phyloP scores from a whole-genome alignment of 2,329 filamentous ascomycete genomes.

The Calonectria honghensis region DNA sequence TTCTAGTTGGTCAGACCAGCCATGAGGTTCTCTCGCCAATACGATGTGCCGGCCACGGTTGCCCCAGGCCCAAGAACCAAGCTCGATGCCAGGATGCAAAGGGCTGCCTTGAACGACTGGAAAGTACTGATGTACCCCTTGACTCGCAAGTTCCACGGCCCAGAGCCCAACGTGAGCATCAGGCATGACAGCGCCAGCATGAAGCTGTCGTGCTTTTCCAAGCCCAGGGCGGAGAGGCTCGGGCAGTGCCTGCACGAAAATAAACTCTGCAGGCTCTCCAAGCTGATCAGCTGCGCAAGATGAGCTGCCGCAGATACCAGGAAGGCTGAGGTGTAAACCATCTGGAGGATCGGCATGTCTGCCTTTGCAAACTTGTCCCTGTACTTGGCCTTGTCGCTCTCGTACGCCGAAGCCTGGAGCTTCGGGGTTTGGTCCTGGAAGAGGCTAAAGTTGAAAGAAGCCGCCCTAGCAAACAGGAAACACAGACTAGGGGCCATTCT shows the following conservation, averaged over 20 bases:
- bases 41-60: constrained; percentile 13
- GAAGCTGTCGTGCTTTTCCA: not conserved
- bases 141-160: not conserved
- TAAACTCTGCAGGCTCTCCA: not conserved
- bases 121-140: not conserved
- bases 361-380: constrained; percentile 3
- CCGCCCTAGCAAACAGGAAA: not conserved
- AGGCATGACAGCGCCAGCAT: constrained; percentile 5
- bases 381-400: constrained; percentile 1
- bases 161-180: constrained; percentile 6
- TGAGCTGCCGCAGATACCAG: not conserved
- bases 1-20: constrained; percentile 2
- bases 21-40: constrained; percentile 12
- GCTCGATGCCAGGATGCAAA: constrained; percentile 2
- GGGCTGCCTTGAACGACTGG: not conserved
- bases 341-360: not conserved
- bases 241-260: not conserved
- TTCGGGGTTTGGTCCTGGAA: not conserved
- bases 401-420: not conserved
- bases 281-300: not conserved
- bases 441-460: not conserved
- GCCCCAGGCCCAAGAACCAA: not conserved
- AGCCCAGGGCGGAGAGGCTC: not conserved
- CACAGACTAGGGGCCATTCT: not conserved
- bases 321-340: not conserved